Base-by-base conservation (phyloP, 2,329 filamentous ascomycete genomes). In the Fusarium armeniacum region DNA sequence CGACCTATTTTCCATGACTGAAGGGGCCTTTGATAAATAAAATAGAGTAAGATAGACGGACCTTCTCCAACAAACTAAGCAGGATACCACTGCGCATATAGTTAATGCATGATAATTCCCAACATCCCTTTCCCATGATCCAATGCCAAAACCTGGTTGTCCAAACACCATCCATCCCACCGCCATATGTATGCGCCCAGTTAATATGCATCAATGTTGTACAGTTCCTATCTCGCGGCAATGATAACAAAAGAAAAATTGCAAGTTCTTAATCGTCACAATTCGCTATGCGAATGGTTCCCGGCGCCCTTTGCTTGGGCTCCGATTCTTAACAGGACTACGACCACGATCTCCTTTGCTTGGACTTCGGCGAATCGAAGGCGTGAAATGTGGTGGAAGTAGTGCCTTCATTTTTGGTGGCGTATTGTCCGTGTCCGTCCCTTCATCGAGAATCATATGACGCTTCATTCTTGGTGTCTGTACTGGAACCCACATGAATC, bases 341-440 rank as follows among this genome's bases (percentile, higher is more conserved):
- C 81, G 76, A 15, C 80, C 80, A 46, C 85, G 78, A 7, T 86
- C 84, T 1, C 77, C 79, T 72, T 88, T 88, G 65, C 78, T 83
- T 0, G 84, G 85, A 70, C 80, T 86, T 53, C 83, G 80, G 54
- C 83, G 80, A 10, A 77, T 74, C 10, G 81, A 83, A 6, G 86
- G 85, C 4, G 83, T 85, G 61, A 80, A 81, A 7, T 81, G 80
- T 5, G 83, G 78, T n/a, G 79, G 76, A 55, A 83, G 79, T 20
- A 86, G 75, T 1, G 79, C 69, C 60, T 79, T 82, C 56, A 81
- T 76, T 38, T 78, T 78, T 7, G 80, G 79, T 0, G 85, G 84
- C 10, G 85, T 85, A 28, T 70, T 83, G 57, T 88, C 86, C 5
- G 84, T 86, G 41, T 88, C 86, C 1, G 82, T 84, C 2, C 77